Percentiles rank a stretch among this genome's conserved stretches.
Evolutionary conservation across 257 asterid species (phyloP).

Genomic region (Ilex asprella): DNA sequence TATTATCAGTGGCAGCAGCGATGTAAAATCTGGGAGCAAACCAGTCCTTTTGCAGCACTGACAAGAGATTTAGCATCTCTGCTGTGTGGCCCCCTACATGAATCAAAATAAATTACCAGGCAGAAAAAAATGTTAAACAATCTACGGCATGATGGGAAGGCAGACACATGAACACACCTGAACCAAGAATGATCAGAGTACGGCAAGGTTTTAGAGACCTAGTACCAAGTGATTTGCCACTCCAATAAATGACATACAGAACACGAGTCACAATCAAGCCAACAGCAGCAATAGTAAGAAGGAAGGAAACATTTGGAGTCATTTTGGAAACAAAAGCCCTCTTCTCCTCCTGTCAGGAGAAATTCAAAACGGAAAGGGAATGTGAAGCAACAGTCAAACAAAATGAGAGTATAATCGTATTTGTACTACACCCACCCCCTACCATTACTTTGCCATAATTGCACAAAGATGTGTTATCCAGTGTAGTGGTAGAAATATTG

Average conservation of each 20-base stretch:
- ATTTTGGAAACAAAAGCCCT: not conserved
- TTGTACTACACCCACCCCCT: too few species aligned
- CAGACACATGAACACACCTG: conserved; percentile 37
- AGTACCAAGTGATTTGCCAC: conserved; percentile 29
- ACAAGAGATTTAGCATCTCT: conserved; percentile 76
- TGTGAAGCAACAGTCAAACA: too few species aligned
- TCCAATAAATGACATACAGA: conserved; percentile 34
- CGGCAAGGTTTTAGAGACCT: conserved; percentile 35
- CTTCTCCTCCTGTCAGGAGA: not conserved
- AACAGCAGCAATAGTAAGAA: conserved; percentile 28
- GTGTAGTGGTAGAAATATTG: too few species aligned
- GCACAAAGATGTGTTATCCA: too few species aligned
- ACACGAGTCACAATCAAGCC: conserved; percentile 40
- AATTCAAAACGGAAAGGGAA: too few species aligned
- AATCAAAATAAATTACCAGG: conserved; percentile 3
- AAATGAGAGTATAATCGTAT: too few species aligned
- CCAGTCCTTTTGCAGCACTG: conserved; percentile 57
- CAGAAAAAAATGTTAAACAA: not conserved
- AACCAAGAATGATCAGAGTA: conserved; percentile 69
- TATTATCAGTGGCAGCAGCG: conserved; percentile 94
- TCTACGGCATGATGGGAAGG: not conserved
- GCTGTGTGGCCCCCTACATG: conserved; percentile 91
- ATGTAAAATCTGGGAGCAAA: conserved; percentile 67
- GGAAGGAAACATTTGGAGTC: not conserved
- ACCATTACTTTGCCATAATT: too few species aligned